phyloP scores from a whole-genome alignment of 2,329 filamentous ascomycete species.

The Verticillium klebahnii region DNA sequence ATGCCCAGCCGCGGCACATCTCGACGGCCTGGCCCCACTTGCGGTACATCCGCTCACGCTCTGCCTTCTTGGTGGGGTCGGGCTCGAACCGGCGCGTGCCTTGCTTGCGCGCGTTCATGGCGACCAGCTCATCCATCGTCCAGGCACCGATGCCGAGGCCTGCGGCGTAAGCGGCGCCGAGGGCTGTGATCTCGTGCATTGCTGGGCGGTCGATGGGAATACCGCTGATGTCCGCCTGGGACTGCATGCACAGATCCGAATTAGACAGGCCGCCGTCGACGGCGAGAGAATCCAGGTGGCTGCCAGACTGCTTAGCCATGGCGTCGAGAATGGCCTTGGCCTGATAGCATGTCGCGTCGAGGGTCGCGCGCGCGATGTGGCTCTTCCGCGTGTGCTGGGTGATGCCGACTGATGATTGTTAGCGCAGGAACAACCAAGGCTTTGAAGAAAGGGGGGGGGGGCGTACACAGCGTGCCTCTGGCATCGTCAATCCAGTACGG shows the following conservation, averaged over 20 bases:
- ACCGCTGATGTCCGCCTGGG: slow-evolving; percentile 77
- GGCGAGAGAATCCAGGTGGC: slow-evolving; percentile 68
- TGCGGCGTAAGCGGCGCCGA: slow-evolving; percentile 84
- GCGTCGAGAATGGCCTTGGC: slow-evolving; percentile 88
- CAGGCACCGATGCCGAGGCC: slow-evolving; percentile 80
- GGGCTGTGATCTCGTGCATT: slow-evolving; percentile 87
- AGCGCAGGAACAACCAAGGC: background rate
- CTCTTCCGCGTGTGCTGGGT: slow-evolving; percentile 81
- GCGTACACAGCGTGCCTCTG: slow-evolving; percentile 75
- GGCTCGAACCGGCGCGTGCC: slow-evolving; percentile 69
- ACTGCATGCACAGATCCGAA: slow-evolving; percentile 86
- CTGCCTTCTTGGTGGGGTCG: slow-evolving; percentile 42
- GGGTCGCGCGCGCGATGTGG: slow-evolving; percentile 82
- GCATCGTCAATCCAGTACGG: slow-evolving; percentile 95
- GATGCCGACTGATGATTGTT: slow-evolving; percentile 56
- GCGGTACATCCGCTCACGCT: slow-evolving; percentile 35
- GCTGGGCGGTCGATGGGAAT: slow-evolving; percentile 79
- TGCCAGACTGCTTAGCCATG: slow-evolving; percentile 81
- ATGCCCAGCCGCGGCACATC: slow-evolving; percentile 53
- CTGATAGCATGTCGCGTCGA: slow-evolving; percentile 90
- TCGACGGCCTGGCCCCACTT: slow-evolving; percentile 55
- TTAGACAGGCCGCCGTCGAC: slow-evolving; percentile 90
- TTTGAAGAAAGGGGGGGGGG: background rate
- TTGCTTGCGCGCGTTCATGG: slow-evolving; percentile 69
- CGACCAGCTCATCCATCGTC: slow-evolving; percentile 58